Conservation (phyloP, 345 rosid species). For the Salix brachista region DNA sequence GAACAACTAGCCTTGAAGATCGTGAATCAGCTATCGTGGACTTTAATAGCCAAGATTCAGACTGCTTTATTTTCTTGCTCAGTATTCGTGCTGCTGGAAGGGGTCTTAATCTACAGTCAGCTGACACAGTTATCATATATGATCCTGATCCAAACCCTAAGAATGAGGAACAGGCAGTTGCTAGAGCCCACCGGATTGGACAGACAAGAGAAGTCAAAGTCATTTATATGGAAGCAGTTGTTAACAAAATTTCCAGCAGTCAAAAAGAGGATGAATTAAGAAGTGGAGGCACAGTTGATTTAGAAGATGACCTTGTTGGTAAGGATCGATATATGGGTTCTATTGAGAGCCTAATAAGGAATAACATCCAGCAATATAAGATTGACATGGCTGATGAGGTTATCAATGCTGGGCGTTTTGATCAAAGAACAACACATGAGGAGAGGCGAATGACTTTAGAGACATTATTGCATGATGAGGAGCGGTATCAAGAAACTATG, state of each 20-base stretch:
- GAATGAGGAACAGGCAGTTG: constrained; percentile 99
- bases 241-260: constrained; percentile 80
- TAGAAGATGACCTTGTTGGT: constrained; percentile 96
- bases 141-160: constrained; percentile 99
- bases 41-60: constrained; percentile 77
- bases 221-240: constrained; percentile 99
- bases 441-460: constrained; percentile 97
- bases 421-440: constrained; percentile 99
- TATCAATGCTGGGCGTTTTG: constrained; percentile 99
- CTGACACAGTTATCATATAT: constrained; percentile 95
- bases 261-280: constrained; percentile 92
- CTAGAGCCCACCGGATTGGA: constrained; percentile 99
- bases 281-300: constrained; percentile 77
- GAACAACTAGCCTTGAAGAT: constrained; percentile 98
- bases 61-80: constrained; percentile 91
- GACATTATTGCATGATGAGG: constrained; percentile 95
- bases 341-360: constrained; percentile 97
- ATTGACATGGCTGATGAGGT: constrained; percentile 99
- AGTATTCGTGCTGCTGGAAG: constrained; percentile 99
- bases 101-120: constrained; percentile 99
- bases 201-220: constrained; percentile 97
- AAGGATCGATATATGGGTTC: constrained; percentile 97
- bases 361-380: constrained; percentile 97
- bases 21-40: constrained; percentile 99
- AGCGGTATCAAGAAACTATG: constrained; percentile 96